phyloP scores from a whole-genome alignment of 768 basidiomycete species.

The Dacryopinax primogenitus region DNA sequence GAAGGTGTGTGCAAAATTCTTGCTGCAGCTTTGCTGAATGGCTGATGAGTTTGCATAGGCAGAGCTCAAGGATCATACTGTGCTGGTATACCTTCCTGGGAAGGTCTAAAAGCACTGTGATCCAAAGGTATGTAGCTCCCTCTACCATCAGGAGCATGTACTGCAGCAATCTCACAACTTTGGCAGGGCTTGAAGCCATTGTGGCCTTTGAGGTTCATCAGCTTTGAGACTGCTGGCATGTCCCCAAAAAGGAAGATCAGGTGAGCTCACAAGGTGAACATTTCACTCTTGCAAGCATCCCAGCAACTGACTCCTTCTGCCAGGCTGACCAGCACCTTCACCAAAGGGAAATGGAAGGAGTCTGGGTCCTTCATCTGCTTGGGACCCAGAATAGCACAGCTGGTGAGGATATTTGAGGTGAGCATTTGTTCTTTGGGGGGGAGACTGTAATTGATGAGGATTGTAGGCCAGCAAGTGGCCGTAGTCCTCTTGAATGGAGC shows the following conservation, averaged over 20 bases:
- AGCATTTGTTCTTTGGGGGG: slow-evolving; percentile 31
- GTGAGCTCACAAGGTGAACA: slow-evolving; percentile 26
- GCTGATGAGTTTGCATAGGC: slow-evolving; percentile 17
- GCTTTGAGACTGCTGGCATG: slow-evolving; percentile 26
- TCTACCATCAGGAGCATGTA: slow-evolving; percentile 16
- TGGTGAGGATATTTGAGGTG: slow-evolving; percentile 27
- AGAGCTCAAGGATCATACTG: slow-evolving; percentile 24
- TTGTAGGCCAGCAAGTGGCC: slow-evolving; percentile 32
- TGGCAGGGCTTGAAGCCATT: slow-evolving; percentile 31
- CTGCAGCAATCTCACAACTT: slow-evolving; percentile 29
- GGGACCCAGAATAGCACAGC: slow-evolving; percentile 38
- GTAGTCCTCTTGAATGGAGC: slow-evolving; percentile 26
- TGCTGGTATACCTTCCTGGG: slow-evolving; percentile 16
- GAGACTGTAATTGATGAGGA: slow-evolving; percentile 35
- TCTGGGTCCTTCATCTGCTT: slow-evolving; percentile 32
- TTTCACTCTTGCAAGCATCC: slow-evolving; percentile 20
- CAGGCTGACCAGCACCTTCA: slow-evolving; percentile 29
- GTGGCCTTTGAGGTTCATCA: slow-evolving; percentile 33
- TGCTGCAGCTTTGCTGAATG: slow-evolving; percentile 21
- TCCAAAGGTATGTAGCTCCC: not conserved
- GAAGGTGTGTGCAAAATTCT: slow-evolving; percentile 22
- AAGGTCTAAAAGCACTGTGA: slow-evolving; percentile 22
- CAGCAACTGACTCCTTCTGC: slow-evolving; percentile 29
- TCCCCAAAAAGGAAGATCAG: slow-evolving; percentile 26
- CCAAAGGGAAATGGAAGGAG: slow-evolving; percentile 30